These are phyloP conservation scores for Nakazawaea laoshanensis DNA, from an alignment of 805 yeast species.

Conservation along the genomic window DNA sequence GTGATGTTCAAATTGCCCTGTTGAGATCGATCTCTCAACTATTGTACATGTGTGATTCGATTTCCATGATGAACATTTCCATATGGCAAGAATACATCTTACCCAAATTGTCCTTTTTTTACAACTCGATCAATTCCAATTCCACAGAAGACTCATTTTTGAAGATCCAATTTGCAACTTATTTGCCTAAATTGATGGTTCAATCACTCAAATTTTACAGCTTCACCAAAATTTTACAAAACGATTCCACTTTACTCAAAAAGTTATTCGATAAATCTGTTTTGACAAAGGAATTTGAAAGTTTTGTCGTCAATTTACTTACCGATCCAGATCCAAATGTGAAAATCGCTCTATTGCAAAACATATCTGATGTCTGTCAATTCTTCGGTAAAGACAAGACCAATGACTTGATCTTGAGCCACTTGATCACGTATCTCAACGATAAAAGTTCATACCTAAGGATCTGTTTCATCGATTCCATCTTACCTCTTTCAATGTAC, in stretches of 20 bases:
- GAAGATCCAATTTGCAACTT: conserved; percentile 60
- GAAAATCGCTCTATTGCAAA: conserved; percentile 56
- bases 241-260: not conserved
- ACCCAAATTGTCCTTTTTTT: conserved; percentile 51
- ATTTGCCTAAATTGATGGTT: conserved; percentile 65
- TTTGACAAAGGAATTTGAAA: conserved; percentile 46
- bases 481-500: conserved; percentile 67
- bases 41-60: conserved; percentile 48
- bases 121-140: conserved; percentile 13
- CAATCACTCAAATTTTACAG: conserved; percentile 58
- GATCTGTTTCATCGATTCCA: conserved; percentile 60
- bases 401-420: conserved; percentile 82
- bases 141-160: conserved; percentile 25
- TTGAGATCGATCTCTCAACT: conserved; percentile 61
- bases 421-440: conserved; percentile 83
- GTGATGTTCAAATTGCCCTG: conserved; percentile 61
- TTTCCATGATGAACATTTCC: conserved; percentile 68
- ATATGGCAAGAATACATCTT: conserved; percentile 76
- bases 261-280: not conserved
- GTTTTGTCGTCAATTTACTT: conserved; percentile 51
- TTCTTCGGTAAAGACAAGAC: conserved; percentile 84
- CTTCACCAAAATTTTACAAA: conserved; percentile 42
- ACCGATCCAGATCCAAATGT: conserved; percentile 66
- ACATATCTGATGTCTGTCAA: conserved; percentile 70
- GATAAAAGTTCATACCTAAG: conserved; percentile 65